phyloP scores from a whole-genome alignment of 305 asterid genomes.

The Fraxinus sp. region DNA sequence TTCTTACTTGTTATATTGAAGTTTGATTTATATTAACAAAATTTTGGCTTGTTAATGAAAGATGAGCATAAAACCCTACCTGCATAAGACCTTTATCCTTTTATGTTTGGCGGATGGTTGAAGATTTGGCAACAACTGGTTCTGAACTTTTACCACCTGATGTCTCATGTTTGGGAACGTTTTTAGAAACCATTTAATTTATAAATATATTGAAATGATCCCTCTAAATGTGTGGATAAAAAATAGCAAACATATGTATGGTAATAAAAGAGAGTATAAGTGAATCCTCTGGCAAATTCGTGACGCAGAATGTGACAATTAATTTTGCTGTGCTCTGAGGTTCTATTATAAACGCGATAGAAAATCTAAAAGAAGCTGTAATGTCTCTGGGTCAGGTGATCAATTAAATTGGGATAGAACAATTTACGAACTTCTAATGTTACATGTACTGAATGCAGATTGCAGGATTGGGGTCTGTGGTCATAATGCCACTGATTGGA shows the following conservation, averaged over 20 bases:
- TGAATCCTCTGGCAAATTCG: not conserved
- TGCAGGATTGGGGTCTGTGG: conserved; percentile 38
- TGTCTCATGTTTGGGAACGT: not conserved
- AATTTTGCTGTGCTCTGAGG: not conserved
- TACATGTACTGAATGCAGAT: conserved; percentile 25
- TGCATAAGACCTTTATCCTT: not conserved
- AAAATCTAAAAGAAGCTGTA: not conserved
- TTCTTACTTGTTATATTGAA: not conserved
- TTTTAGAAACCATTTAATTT: not conserved
- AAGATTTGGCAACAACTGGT: not conserved
- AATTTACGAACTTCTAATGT: not conserved
- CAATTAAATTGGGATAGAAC: not conserved
- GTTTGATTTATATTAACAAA: not conserved
- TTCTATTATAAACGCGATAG: not conserved
- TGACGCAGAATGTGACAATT: not conserved
- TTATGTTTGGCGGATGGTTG: not conserved
- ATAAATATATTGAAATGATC: not conserved
- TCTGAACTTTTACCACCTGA: not conserved
- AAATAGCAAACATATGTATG: not conserved
- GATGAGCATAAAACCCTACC: not conserved
- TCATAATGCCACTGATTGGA: conserved; percentile 46
- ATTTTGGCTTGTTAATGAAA: not conserved
- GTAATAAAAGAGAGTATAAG: not conserved
- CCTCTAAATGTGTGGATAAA: not conserved
- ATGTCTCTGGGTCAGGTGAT: not conserved